A percentile compares a stretch with the other conserved stretches of the same genome.
Conservation (phyloP, 495 filamentous ascomycete genomes). For the Podospora bellae-mahoneyi region DNA sequence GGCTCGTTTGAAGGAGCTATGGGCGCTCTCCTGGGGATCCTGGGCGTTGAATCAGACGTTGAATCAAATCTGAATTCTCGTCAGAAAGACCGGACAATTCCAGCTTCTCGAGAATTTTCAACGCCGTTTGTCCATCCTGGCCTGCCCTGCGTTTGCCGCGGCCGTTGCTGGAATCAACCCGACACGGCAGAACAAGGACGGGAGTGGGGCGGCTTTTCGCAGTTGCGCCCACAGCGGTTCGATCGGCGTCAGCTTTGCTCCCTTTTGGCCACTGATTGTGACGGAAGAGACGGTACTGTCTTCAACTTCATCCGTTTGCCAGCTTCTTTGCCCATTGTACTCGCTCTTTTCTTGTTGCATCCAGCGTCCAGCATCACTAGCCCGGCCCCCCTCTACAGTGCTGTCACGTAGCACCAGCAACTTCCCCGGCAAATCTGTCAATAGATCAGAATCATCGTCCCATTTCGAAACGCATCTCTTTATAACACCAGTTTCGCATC, state of each 20-base stretch:
- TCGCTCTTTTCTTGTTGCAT: neutral
- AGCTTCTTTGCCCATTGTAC: neutral
- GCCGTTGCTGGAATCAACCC: neutral
- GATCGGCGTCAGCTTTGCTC: neutral
- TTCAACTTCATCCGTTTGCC: neutral
- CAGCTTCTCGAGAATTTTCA: neutral
- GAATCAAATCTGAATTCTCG: neutral
- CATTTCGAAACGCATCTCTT: constrained; percentile 20
- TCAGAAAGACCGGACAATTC: neutral
- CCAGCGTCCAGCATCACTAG: neutral
- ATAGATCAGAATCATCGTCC: constrained; percentile 20
- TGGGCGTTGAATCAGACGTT: neutral
- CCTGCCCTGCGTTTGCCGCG: neutral
- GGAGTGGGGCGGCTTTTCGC: neutral
- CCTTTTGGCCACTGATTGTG: neutral
- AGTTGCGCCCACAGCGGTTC: neutral
- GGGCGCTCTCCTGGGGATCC: neutral
- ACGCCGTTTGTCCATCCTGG: neutral
- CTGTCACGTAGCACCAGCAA: constrained; percentile 6
- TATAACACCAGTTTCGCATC: neutral
- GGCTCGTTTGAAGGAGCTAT: neutral
- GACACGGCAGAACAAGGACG: neutral
- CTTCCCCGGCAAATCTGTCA: constrained; percentile 11
- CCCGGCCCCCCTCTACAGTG: neutral
- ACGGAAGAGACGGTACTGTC: neutral